Evolutionary conservation across 2,329 filamentous ascomycete genomes (phyloP).

Genomic region (Paraconiothyrium brasiliense): DNA sequence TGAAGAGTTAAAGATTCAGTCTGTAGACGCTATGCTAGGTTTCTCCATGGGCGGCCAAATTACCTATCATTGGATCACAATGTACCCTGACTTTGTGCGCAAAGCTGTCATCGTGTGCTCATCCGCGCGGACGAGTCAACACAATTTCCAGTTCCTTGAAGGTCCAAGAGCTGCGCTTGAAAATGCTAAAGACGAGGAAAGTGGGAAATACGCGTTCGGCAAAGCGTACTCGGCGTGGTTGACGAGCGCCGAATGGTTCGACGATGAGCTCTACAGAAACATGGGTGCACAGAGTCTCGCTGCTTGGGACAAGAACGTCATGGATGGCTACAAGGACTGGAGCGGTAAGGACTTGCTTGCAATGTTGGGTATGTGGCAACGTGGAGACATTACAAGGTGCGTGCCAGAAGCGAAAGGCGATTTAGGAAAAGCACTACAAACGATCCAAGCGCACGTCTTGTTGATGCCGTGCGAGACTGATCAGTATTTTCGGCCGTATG

Average conservation of each 20-base stretch:
- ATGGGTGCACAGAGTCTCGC: slow-evolving; percentile 37
- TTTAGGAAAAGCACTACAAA: slow-evolving; percentile 44
- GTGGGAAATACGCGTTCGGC: slow-evolving; percentile 47
- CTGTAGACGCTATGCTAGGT: slow-evolving; percentile 60
- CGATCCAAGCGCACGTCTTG: slow-evolving; percentile 49
- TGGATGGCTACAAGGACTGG: slow-evolving; percentile 34
- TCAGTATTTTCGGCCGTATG: slow-evolving; percentile 53
- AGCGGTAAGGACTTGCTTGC: slow-evolving; percentile 50
- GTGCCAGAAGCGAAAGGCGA: slow-evolving; percentile 33
- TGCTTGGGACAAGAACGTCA: slow-evolving; percentile 41
- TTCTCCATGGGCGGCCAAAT: slow-evolving; percentile 68
- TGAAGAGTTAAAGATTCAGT: slow-evolving; percentile 53
- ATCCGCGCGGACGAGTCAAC: slow-evolving; percentile 60
- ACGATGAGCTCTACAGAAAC: slow-evolving; percentile 48
- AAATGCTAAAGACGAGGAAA: slow-evolving; percentile 51
- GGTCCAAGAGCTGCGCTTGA: slow-evolving; percentile 61
- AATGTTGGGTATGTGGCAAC: slow-evolving; percentile 54
- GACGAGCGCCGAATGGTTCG: slow-evolving; percentile 53
- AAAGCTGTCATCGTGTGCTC: slow-evolving; percentile 61
- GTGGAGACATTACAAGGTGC: slow-evolving; percentile 50
- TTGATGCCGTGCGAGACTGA: slow-evolving; percentile 54
- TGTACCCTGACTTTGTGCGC: slow-evolving; percentile 58
- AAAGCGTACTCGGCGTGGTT: slow-evolving; percentile 54
- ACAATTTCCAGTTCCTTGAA: slow-evolving; percentile 66
- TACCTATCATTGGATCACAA: slow-evolving; percentile 62